phyloP scores from a whole-genome alignment of 805 yeast species.

The Starmerella asiatica region DNA sequence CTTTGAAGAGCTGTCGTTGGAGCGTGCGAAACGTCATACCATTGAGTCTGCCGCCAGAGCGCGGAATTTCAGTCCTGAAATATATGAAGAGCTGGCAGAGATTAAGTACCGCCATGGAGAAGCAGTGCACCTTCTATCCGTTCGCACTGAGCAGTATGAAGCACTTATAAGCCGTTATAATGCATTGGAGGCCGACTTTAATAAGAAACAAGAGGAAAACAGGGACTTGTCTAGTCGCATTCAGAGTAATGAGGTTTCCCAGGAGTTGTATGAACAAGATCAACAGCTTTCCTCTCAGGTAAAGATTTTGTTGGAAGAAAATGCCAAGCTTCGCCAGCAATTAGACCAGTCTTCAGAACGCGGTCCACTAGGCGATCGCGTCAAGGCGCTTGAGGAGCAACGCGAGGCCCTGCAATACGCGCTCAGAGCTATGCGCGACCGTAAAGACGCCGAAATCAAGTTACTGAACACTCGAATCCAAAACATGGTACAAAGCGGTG shows the following conservation, averaged over 20 bases:
- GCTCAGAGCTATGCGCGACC: constrained; percentile 29
- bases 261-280: constrained; percentile 10
- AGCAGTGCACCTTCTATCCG: constrained; percentile 23
- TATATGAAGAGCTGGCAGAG: constrained; percentile 17
- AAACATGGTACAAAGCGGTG: constrained; percentile 20
- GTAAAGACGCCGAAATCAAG: constrained; percentile 28
- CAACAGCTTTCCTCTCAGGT: constrained; percentile 24
- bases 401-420: constrained; percentile 31
- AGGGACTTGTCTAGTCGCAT: constrained; percentile 4
- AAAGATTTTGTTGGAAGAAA: constrained; percentile 25
- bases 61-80: constrained; percentile 3
- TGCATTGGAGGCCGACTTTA: constrained; percentile 14
- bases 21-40: constrained; percentile 24
- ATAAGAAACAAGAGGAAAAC: constrained; percentile 2
- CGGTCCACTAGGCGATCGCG: constrained; percentile 28
- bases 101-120: constrained; percentile 24
- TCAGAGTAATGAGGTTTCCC: constrained; percentile 19
- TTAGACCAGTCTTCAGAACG: constrained; percentile 24
- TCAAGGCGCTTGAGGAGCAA: constrained; percentile 26
- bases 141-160: constrained; percentile 23
- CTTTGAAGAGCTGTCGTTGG: constrained; percentile 24
- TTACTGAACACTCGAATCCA: constrained; percentile 23
- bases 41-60: constrained; percentile 16
- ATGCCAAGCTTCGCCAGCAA: constrained; percentile 22
- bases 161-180: constrained; percentile 20